These are phyloP conservation scores for Penicillium italicum DNA, from an alignment of 2,329 filamentous ascomycete species.

Conservation along the genomic window DNA sequence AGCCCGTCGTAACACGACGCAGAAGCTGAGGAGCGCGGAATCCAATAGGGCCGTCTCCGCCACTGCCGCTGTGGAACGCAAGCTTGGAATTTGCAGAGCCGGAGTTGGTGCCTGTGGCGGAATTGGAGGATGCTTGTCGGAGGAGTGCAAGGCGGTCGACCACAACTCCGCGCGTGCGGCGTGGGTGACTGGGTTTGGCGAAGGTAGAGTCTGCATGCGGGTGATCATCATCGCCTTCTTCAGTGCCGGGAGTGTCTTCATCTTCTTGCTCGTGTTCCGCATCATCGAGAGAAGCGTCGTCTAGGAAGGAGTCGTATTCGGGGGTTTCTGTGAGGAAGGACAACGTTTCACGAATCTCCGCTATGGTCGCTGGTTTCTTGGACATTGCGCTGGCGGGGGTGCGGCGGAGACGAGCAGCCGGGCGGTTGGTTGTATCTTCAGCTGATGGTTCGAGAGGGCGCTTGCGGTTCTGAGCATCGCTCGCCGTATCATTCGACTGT, in stretches of 20 bases:
- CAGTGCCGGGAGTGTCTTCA: constrained; percentile 15
- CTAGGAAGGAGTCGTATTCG: constrained; percentile 53
- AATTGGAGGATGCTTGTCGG: constrained; percentile 45
- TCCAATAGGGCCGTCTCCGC: constrained; percentile 25
- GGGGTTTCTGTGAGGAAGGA: constrained; percentile 75
- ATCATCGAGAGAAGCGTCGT: constrained; percentile 51
- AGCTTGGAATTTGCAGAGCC: constrained; percentile 26
- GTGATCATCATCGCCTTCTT: constrained; percentile 21
- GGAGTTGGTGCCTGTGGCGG: constrained; percentile 27
- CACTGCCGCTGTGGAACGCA: constrained; percentile 33
- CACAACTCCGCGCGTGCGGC: constrained; percentile 41
- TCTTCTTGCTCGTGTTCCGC: constrained; percentile 23
- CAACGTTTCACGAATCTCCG: constrained; percentile 77
- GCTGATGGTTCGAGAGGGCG: constrained; percentile 38
- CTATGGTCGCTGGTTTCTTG: constrained; percentile 68
- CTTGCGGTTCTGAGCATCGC: constrained; percentile 39
- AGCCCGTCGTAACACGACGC: constrained; percentile 31
- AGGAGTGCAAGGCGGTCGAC: constrained; percentile 46
- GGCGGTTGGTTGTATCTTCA: constrained; percentile 49
- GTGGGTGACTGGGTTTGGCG: constrained; percentile 33
- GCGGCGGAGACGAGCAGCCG: constrained; percentile 60
- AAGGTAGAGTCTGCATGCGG: constrained; percentile 25
- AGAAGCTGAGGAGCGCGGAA: constrained; percentile 33
- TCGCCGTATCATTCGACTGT: constrained; percentile 18
- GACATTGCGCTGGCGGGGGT: constrained; percentile 51